These are phyloP conservation scores for Cystoisospora suis DNA, from an alignment of 169 alveolate genomes.

Conservation along the genomic window DNA sequence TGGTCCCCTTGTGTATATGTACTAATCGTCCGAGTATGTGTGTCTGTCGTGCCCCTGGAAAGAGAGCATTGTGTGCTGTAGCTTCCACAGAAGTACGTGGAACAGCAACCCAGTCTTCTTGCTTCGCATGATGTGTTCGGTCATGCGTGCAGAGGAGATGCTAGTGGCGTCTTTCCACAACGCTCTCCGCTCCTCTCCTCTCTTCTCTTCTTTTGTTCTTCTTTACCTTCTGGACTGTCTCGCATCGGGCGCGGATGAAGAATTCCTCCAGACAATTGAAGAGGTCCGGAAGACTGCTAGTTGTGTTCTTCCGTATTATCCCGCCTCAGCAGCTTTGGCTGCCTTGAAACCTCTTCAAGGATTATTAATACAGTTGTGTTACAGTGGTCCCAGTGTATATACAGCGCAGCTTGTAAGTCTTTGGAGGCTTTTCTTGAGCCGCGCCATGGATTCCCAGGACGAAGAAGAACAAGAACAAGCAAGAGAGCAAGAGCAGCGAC, in stretches of 20 bases:
- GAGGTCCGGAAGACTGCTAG: background rate
- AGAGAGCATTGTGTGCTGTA: too few relatives aligned
- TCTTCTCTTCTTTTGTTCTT: slow-evolving; percentile 22
- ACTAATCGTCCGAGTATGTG: too few relatives aligned
- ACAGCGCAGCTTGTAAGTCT: background rate
- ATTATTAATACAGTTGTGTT: background rate
- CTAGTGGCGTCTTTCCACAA: background rate
- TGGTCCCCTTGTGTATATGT: too few relatives aligned
- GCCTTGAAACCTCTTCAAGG: slow-evolving; percentile 8
- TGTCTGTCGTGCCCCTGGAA: too few relatives aligned
- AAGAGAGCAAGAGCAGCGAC: background rate
- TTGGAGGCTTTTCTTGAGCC: background rate
- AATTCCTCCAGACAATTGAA: background rate
- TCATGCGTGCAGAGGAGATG: background rate
- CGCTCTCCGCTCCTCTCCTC: slow-evolving; percentile 18
- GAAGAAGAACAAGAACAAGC: background rate
- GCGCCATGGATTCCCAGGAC: background rate
- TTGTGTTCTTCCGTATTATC: background rate
- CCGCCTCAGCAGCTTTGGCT: background rate
- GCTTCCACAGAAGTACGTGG: too few relatives aligned
- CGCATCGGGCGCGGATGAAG: slow-evolving; percentile 14
- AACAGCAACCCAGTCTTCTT: too few relatives aligned
- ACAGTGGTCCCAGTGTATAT: background rate
- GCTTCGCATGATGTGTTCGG: background rate
- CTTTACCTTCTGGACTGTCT: slow-evolving; percentile 10